A percentile compares a stretch with the other conserved stretches of the same genome.
Evolutionary conservation across 73 alveolate genomes (phyloP).

Genomic region (Paramecium sexaurelia): DNA sequence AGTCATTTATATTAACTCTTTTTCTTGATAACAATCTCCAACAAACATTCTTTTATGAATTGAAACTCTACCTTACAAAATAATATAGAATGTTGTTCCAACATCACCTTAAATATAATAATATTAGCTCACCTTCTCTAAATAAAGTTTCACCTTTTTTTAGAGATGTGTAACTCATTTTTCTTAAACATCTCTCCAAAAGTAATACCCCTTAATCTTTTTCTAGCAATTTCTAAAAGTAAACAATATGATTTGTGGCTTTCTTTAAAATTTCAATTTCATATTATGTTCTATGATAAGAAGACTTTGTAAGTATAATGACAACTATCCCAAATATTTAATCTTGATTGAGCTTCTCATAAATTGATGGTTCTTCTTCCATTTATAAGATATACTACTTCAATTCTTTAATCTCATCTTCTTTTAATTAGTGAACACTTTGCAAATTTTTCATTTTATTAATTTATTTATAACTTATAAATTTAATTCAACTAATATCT

Average conservation of each 20-base stretch:
- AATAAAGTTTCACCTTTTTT: constrained; percentile 1
- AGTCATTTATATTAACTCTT: constrained; percentile 1
- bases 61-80: constrained; percentile 38
- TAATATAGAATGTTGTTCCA: constrained; percentile 43
- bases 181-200: constrained; percentile 39
- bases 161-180: background rate
- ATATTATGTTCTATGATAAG: constrained; percentile 27
- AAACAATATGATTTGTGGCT: background rate
- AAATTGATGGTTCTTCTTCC: constrained; percentile 36
- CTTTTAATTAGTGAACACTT: background rate
- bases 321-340: constrained; percentile 9
- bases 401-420: constrained; percentile 5
- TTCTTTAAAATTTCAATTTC: constrained; percentile 32
- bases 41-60: constrained; percentile 16
- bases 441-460: background rate
- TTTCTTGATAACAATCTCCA: constrained; percentile 22
- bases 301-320: constrained; percentile 1
- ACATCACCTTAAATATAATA: constrained; percentile 7
- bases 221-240: background rate
- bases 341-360: background rate
- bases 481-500: background rate
- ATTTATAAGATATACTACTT: constrained; percentile 31
- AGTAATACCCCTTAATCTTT: background rate
- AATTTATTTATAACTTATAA: background rate
- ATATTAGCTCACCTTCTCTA: background rate